phyloP scores from a whole-genome alignment of 2,329 filamentous ascomycete genomes.

The Aspergillus sp. region DNA sequence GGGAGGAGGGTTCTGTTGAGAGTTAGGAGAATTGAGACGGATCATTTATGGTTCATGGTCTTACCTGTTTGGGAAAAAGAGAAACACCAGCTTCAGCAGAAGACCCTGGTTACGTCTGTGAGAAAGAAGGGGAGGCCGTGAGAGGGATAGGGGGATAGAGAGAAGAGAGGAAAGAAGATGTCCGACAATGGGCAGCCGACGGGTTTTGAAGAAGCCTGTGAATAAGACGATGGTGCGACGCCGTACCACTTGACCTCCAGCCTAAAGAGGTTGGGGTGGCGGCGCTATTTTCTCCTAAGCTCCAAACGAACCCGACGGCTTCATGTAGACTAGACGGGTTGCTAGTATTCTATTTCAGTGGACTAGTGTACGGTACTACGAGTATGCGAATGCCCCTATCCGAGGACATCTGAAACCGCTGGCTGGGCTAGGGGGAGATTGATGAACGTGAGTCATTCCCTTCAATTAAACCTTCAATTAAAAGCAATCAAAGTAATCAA shows the following conservation, averaged over 20 bases:
- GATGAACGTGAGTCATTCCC: background rate
- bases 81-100: background rate
- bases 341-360: slow-evolving; percentile 1
- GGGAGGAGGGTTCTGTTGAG: background rate
- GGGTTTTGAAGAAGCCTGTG: background rate
- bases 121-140: background rate
- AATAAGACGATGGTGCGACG: slow-evolving; percentile 5
- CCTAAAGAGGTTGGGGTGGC: slow-evolving; percentile 18
- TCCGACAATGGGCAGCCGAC: too few relatives aligned
- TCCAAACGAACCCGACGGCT: slow-evolving; percentile 10
- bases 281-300: slow-evolving; percentile 19
- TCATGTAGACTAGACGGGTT: slow-evolving; percentile 1
- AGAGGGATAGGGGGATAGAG: too few relatives aligned
- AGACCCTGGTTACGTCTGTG: background rate
- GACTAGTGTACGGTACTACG: background rate
- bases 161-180: background rate
- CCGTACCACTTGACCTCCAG: slow-evolving; percentile 12
- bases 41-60: background rate
- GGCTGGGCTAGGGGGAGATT: background rate
- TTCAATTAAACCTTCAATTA: background rate
- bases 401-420: background rate
- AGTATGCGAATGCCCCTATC: background rate
- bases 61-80: background rate
- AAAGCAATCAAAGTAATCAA: too few relatives aligned
- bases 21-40: background rate